Base-by-base conservation (phyloP, 2,329 filamentous ascomycete species). In the Trichoderma sp. region DNA sequence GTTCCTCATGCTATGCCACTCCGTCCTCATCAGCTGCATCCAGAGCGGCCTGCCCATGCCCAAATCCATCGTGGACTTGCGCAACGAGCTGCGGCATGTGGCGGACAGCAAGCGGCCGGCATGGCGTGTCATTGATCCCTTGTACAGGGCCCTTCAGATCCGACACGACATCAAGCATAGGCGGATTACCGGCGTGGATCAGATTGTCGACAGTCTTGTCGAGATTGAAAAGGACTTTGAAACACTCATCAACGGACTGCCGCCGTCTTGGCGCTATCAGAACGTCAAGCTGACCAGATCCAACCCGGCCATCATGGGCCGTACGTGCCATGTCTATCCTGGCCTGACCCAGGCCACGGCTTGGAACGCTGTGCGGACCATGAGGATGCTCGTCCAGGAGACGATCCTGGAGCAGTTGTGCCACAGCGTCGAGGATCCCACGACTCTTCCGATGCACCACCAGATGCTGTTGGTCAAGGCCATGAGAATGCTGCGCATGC, bases 1-100 rank as follows among this genome's bases (percentile, higher is more conserved):
- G 82, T 87, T 87, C 71, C 77, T 83, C 66, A 84, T 86, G 80
- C 78, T 86, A 34, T 83, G 79, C 35, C 80, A 86, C 65, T 82
- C 80, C 64, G 79, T 85, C 37, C 77, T 86, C 68, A 82, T 86
- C 69, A 83, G 80, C 71, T 86, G 84, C 72, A 79, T 86, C 29
- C 84, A 85, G 69, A 80, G 79, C 60, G 80, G 81, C 37, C 74
- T 82, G 32, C 79, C 82, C 13, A 81, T 86, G 77, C 85, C 84
- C 4, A 72, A 78, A n/a, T 74, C 79, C 37, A 77, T 87, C 68
- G 75, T 82, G 34, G 77, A 84, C 27, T 80, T 86, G 52, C 80
- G 83, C 58, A 73, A 76, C 27, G 78, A 83, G 58, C 79, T 85
- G 50, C 73, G 74, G 15, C 74, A 78, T 52, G 74, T 77, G 5